Evolutionary conservation across 305 asterid genomes (phyloP), one percentile per base, ranked within the genome.

Genomic region (Euphrasia arctica): DNA sequence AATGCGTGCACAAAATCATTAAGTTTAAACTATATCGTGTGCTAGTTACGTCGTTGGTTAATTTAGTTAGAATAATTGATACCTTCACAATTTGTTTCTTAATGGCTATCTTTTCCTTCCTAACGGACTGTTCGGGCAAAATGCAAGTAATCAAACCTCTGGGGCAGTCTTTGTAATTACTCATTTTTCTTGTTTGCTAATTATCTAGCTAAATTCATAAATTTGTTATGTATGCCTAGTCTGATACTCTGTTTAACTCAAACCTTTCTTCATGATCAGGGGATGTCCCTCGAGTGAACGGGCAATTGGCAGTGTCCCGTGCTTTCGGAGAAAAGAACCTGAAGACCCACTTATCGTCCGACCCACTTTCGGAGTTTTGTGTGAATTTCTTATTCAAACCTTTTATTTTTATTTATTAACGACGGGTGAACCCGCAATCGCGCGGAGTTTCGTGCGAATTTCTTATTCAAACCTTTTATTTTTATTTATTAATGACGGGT

Each of bases 251-350:
- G 22, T 18, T 45, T 45, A 45, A 45, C 51, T 45, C 3, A 5
- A 2, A 45, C 14, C 51, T 10, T 45, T 11, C 14, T 45, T 14
- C 14, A 18, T 18, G 22, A 45, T n/a, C 69, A 79, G 83, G 85
- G 14, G 69, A 80, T 6, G 74, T 78, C 0, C 78, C 80, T 0
- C 68, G 84, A 5, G 90, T 82, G 9, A 85, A 86, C 22, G 85
- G 85, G 0, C 80, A 79, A 72, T 77, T 82, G 14, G 71, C 85
- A 2, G 74, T 86, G 88, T 68, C 85, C 4, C 75, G 86, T 72
- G 90, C 88, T 56, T 86, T 86, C n/a, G 90, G 86, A 34, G 85
- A 83, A 6, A 68, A 67, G 69, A 75, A 70, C 69, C 31, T 82
- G 39, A 82, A 80, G 56, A 70, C 67, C 2, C 90, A 83, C 77